Base-by-base conservation (phyloP, 2,329 filamentous ascomycete species). In the Talaromyces albobiverticillius region DNA sequence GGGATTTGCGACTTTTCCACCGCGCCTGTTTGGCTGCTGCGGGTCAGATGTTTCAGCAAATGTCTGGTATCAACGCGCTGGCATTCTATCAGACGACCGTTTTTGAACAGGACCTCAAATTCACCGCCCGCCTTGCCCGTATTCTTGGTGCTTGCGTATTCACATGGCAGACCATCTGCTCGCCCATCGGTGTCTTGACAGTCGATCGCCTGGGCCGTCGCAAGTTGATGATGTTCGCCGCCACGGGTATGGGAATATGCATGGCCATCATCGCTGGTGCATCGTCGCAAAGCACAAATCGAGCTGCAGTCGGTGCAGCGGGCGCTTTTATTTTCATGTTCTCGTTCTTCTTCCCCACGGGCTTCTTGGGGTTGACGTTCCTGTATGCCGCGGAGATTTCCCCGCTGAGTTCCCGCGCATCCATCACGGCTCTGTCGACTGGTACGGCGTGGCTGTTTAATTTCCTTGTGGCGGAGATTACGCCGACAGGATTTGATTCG, bases 261-360 rank as follows among this genome's bases (percentile, higher is more conserved):
- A 59, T 32, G 63, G 64, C 16, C 26, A 58, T 29, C 18, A 55
- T 18, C 52, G 57, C 22, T 55, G 14, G 53, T 56, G 7, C 55
- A 42, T 2, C 53, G 56, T 20, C 31, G 11, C 51, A 36, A 18
- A 11, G 22, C 58, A 55, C 8, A 59, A 60, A 59, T 54, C 49
- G 34, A 59, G 64, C 16, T 60, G 62, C 32, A 57, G 61, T 36
- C 36, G 59, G 9, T 57, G 62, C 25, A 57, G 11, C 80, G 79
- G 85, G 88, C 25, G 82, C 83, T 4, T 85, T 80, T 70, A 84
- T 83, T 1, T 88, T 87, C 64, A 77, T 88, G 32, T 87, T 87
- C 62, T 83, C 87, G 26, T 83, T 83, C 3, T 80, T 79, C 1
- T 88, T 81, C 59, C 85, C 84, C 0, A 78, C 79, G 13, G 82